A percentile compares a stretch with the other conserved stretches of the same genome.
Conservation (phyloP, 2,329 filamentous ascomycete species). For the Colletotrichum viniferum region DNA sequence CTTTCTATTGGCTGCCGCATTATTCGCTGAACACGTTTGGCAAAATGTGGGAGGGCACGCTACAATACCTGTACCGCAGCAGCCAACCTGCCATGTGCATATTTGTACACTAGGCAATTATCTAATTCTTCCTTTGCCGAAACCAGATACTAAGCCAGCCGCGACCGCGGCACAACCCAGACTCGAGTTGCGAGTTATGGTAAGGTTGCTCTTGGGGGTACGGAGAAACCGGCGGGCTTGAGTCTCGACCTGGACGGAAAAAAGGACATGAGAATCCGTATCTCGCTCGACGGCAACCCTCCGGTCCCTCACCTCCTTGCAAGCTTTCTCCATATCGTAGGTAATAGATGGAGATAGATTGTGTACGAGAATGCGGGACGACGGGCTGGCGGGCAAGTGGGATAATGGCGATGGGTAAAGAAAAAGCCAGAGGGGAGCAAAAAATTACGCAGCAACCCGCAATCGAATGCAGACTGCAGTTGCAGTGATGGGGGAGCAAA, state of each 20-base stretch:
- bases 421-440: background rate
- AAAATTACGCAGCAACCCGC: background rate
- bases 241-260: background rate
- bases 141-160: background rate
- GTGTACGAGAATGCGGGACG: background rate
- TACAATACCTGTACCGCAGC: background rate
- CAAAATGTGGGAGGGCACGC: background rate
- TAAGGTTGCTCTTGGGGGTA: background rate
- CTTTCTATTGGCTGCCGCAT: background rate
- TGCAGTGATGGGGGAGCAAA: background rate
- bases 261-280: background rate
- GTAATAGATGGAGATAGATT: background rate
- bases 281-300: background rate
- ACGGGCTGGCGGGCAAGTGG: background rate
- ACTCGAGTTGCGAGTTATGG: background rate
- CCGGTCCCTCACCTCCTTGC: background rate
- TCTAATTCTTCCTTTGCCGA: background rate
- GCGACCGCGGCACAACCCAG: background rate
- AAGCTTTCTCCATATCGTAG: background rate
- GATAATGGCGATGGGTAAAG: background rate
- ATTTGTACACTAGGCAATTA: background rate
- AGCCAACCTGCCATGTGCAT: background rate
- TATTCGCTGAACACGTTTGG: background rate
- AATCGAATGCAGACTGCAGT: background rate
- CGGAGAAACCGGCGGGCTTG: background rate